phyloP scores from a whole-genome alignment of 2,329 filamentous ascomycete genomes.

The Chaetomium sp. region DNA sequence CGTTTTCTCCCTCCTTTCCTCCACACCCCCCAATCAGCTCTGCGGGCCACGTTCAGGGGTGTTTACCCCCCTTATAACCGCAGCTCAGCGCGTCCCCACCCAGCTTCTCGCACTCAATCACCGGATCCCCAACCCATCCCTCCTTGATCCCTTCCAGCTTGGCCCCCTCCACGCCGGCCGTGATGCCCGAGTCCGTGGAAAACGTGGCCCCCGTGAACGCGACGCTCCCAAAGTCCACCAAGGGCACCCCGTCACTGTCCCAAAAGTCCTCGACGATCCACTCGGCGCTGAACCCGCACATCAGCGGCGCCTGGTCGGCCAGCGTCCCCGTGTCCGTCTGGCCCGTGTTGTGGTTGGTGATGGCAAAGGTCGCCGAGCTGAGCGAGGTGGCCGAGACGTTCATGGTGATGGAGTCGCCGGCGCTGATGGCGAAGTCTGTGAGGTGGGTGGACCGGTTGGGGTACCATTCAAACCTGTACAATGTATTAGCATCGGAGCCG shows the following conservation, averaged over 20 bases:
- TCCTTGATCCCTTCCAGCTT: constrained; percentile 8
- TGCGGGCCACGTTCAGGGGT: background rate
- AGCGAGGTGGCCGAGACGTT: constrained; percentile 14
- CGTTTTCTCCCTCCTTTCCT: background rate
- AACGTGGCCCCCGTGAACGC: constrained; percentile 1
- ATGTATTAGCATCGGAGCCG: background rate
- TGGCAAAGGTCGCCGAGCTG: background rate
- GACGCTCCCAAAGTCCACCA: constrained; percentile 18
- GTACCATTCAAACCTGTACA: constrained; percentile 19
- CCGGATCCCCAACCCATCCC: background rate
- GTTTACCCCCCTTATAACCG: background rate
- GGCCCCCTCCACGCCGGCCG: constrained; percentile 6
- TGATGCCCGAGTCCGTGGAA: constrained; percentile 1
- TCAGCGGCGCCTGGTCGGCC: constrained; percentile 4
- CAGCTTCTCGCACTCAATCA: constrained; percentile 12
- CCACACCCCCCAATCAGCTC: background rate
- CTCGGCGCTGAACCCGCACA: constrained; percentile 21
- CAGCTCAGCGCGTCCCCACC: constrained; percentile 8
- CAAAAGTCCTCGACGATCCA: constrained; percentile 23
- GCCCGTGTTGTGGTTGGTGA: constrained; percentile 15
- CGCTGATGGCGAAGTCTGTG: constrained; percentile 1
- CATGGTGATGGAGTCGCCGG: constrained; percentile 17
- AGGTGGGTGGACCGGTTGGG: constrained; percentile 12
- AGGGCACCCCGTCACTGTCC: constrained; percentile 12
- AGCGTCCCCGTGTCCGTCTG: background rate